phyloP scores from a whole-genome alignment of 176 grass and related monocot genomes.

The Bothriochloa decipiens region DNA sequence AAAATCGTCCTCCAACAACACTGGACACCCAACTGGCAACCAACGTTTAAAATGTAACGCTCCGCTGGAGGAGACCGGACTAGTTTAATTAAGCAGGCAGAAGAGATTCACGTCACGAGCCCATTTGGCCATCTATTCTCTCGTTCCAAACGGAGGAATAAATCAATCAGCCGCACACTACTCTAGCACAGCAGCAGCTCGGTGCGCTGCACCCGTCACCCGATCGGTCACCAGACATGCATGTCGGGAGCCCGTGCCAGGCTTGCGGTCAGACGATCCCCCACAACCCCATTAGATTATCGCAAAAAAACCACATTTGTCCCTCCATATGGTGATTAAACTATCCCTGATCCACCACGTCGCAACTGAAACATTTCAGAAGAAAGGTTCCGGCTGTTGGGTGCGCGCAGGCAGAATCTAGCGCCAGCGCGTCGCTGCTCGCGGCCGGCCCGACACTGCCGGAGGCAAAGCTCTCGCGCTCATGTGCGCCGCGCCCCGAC shows the following conservation, averaged over 20 bases:
- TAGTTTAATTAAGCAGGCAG: neutral
- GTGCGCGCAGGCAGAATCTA: constrained; percentile 42
- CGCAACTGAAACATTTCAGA: constrained; percentile 17
- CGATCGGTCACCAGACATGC: neutral
- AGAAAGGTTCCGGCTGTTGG: constrained; percentile 37
- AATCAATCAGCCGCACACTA: neutral
- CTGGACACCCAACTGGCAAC: constrained; percentile 1
- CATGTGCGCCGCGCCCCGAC: neutral
- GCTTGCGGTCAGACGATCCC: neutral
- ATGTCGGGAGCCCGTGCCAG: neutral
- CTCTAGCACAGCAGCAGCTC: neutral
- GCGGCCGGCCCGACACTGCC: constrained; percentile 27
- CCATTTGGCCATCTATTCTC: neutral
- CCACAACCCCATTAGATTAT: neutral
- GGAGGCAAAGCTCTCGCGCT: neutral
- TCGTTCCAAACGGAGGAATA: too few relatives aligned
- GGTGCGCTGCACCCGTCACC: neutral
- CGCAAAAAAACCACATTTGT: neutral
- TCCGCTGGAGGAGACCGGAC: neutral
- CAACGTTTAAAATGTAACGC: neutral
- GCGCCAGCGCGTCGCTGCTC: constrained; percentile 42
- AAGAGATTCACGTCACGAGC: neutral
- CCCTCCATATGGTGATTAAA: neutral
- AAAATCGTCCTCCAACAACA: neutral
- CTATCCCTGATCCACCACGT: neutral